Conservation (phyloP, 805 yeast genomes). For the Candida tammaniensis region DNA sequence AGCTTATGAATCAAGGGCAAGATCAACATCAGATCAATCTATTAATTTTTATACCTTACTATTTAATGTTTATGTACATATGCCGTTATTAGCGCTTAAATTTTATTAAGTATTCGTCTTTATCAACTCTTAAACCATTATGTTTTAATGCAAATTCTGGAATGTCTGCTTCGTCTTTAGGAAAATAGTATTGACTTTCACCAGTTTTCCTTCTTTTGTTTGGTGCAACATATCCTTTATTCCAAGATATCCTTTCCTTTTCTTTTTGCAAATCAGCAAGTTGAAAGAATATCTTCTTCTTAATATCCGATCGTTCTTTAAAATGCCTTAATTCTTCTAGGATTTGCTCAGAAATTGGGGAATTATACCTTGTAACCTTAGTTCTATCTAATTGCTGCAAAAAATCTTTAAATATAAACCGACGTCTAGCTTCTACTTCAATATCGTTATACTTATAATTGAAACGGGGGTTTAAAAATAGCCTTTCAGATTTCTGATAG, state of each 20-base stretch:
- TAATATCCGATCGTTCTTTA: slow-evolving; percentile 2
- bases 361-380: neutral
- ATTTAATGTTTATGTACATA: no score
- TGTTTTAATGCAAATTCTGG: slow-evolving; percentile 10
- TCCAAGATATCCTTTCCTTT: slow-evolving; percentile 8
- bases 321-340: neutral
- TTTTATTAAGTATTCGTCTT: slow-evolving; percentile 9
- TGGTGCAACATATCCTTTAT: slow-evolving; percentile 9
- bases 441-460: slow-evolving; percentile 26
- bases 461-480: slow-evolving; percentile 24
- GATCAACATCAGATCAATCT: no score
- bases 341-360: neutral
- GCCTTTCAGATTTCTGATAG: slow-evolving; percentile 22
- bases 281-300: slow-evolving; percentile 6
- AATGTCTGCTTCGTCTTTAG: slow-evolving; percentile 1
- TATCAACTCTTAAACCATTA: slow-evolving; percentile 10
- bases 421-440: slow-evolving; percentile 9
- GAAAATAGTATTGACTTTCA: neutral
- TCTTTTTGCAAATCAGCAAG: neutral
- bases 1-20: no score
- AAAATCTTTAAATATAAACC: slow-evolving; percentile 10
- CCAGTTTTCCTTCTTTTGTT: neutral
- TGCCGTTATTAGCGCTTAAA: no score
- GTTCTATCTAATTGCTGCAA: slow-evolving; percentile 6
- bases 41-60: no score